phyloP scores from a whole-genome alignment of 2,329 filamentous ascomycete species.

The Beauveria pseudobassiana region DNA sequence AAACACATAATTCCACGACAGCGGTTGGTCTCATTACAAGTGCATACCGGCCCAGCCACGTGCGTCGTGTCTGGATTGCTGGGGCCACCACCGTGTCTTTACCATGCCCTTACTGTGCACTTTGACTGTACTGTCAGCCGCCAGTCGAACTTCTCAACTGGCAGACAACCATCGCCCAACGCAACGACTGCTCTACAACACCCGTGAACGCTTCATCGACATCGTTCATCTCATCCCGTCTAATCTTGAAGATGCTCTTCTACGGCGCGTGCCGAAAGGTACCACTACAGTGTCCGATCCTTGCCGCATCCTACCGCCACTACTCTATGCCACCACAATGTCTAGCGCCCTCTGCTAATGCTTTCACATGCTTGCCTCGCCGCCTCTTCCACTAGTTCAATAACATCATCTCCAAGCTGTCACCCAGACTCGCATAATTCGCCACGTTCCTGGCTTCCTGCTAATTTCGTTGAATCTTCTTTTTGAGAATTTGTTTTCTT shows the following conservation, averaged over 20 bases:
- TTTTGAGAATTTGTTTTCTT: not conserved
- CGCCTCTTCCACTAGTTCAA: not conserved
- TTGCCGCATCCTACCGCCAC: not conserved
- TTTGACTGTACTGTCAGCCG: not conserved
- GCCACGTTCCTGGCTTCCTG: slow-evolving; percentile 3
- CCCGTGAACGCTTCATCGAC: not conserved
- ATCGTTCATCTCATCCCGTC: not conserved
- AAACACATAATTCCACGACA: not conserved
- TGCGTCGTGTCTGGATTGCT: not conserved
- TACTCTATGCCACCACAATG: not conserved
- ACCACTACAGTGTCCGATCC: not conserved
- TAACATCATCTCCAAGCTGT: not conserved
- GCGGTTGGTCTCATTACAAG: not conserved
- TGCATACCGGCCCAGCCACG: not conserved
- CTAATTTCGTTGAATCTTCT: not conserved
- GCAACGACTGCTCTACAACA: not conserved
- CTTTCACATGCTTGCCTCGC: slow-evolving; percentile 6
- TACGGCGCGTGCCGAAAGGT: slow-evolving; percentile 1
- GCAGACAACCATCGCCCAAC: not conserved
- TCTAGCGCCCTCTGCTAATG: not conserved
- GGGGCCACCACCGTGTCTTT: not conserved
- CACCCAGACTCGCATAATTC: slow-evolving; percentile 1
- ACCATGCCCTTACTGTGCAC: not conserved
- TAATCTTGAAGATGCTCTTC: not conserved
- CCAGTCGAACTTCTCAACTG: not conserved